Base-by-base conservation (phyloP, 176 grass and related monocot genomes). In the Hordeum marinum region DNA sequence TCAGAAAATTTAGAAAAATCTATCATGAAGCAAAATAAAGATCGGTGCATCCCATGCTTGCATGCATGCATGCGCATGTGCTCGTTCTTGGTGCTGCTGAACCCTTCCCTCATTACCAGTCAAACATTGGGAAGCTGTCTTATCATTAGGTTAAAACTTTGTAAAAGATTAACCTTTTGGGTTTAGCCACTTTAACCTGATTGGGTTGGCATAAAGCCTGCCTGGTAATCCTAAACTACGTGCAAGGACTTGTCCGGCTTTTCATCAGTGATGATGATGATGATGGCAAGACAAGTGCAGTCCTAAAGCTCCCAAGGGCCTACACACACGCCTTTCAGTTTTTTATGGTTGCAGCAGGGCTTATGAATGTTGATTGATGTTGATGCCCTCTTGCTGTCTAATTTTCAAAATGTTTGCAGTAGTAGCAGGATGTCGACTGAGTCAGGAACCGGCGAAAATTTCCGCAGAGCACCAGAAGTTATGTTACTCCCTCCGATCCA, bases 171-270 rank as follows among this genome's bases (percentile, higher is more conserved):
- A 63, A 63, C 63, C 63, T 84, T 91, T 91, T 87, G 68, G 68
- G 69, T 88, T 91, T 91, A 77, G 32, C 63, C 40, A 35, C 81
- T 91, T 81, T 77, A 84, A 87, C 80, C 85, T 91, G 89, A 91
- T 84, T 87, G 81, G 81, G 63, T 76, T 77, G 89, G 81, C 81
- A 77, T 85, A 91, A 91, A 91, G 89, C 63, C 85, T 91, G 69
- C 14, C 70, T 61, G 73, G 35, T 81, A 76, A 91, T 72, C 61
- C 27, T 84, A 84, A 66, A 70, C 69, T 70, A 91, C 85, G 77
- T 87, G 76, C 89, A 80, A 74, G 52, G 85, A 75, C 54, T 89
- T 70, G 69, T 61, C 87, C 87, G 80, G 77, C 82, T 84, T 91
- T 91, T 87, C 81, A 81, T 80, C 41, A 72, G 52, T 55, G 52